phyloP scores from a whole-genome alignment of 257 asterid species.

The Verbascum thapsus region DNA sequence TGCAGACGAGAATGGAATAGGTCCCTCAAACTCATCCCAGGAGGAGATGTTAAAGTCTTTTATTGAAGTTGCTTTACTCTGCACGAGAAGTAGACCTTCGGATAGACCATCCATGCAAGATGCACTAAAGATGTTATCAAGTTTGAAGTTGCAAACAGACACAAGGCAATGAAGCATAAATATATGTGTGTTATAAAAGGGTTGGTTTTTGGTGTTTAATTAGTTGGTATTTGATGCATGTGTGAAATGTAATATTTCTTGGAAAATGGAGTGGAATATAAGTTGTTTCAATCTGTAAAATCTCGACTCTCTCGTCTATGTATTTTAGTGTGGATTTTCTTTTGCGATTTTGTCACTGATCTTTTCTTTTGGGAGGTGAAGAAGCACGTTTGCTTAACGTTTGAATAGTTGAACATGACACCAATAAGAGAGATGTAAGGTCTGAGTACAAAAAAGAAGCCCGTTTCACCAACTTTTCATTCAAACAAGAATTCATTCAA shows the following conservation, averaged over 20 bases:
- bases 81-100: slow-evolving; percentile 64
- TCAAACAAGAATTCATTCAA: too few species aligned
- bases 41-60: slow-evolving; percentile 43
- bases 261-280: slow-evolving; percentile 28
- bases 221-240: slow-evolving; percentile 26
- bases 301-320: too few species aligned
- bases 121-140: slow-evolving; percentile 51
- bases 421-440: too few species aligned
- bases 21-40: slow-evolving; percentile 36
- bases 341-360: too few species aligned
- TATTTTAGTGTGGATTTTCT: too few species aligned
- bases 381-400: too few species aligned
- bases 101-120: slow-evolving; percentile 80
- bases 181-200: slow-evolving; percentile 20
- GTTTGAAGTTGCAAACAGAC: too few species aligned
- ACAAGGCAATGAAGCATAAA: slow-evolving; percentile 24
- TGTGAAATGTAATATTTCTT: slow-evolving; percentile 28
- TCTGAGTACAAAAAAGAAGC: too few species aligned
- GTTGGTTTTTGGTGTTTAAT: slow-evolving; percentile 30
- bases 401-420: too few species aligned
- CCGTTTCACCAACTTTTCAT: too few species aligned
- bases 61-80: slow-evolving; percentile 70
- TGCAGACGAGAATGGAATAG: slow-evolving; percentile 44
- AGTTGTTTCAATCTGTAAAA: slow-evolving; percentile 4
- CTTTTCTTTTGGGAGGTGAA: too few species aligned